Evolutionary conservation across 257 asterid species (phyloP), one percentile per base, ranked within the genome.

Genomic region (Solanum ossicruentum): DNA sequence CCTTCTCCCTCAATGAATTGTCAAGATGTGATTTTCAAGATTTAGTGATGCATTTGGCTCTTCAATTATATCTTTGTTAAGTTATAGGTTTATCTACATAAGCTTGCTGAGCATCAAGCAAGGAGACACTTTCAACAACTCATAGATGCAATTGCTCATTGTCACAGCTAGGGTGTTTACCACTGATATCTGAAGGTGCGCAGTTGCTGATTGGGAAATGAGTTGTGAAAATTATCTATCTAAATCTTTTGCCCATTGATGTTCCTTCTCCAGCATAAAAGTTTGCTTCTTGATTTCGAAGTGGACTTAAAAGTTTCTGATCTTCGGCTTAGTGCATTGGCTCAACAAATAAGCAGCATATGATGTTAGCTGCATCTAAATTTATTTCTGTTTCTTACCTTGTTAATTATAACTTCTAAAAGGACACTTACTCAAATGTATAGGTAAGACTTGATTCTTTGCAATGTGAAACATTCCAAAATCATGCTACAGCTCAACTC

Each of bases 121-220:
- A 94, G 99, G 87, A 85, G 86, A 84, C 92, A 91, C 93, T 95
- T 96, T 85, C 99, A 96, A 88, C 99, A 96, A 88, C 98, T 96
- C 80, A 92, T 96, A 63, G 99, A 96, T 88, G 96, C 94, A 88
- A 94, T 95, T 88, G 90, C 92, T 55, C 95, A 95, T 87, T 96
- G 99, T 26, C 26, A 26, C 26, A 1, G 26, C 26, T 26, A 26
- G 26, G 26, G 26, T 26, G 26, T 26, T 26, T 26, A 26, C 26
- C 1, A 1, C 88, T 92, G 99, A 85, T 98, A 96, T 89, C 85
- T 96, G 82, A 96, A 96, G 98, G 99, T 95, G 84, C 36, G 75
- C 52, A 66, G 60, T 87, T 82, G 18, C 88, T 87, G 41, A 72
- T 77, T 51, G 63, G 85, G 81, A 81, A 28, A 86, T 75, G 75